Base-by-base conservation (phyloP, 2,329 filamentous ascomycete genomes). In the Aureobasidium melanogenum region DNA sequence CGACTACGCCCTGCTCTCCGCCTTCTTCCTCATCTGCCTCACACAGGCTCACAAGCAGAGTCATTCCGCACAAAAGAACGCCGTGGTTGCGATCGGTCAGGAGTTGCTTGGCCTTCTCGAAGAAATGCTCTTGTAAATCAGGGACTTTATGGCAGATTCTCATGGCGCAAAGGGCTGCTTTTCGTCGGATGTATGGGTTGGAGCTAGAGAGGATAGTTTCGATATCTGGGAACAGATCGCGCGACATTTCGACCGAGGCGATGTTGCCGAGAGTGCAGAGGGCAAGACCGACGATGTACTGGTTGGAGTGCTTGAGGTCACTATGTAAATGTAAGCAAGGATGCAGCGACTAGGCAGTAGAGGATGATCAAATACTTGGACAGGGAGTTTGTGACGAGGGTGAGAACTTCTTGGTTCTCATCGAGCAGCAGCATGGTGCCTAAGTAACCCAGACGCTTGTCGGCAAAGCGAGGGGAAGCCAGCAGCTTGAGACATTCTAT, bases 81-180 rank as follows among this genome's bases (percentile, higher is more conserved):
- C 94, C 95, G 67, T 99, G 94, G 75, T 99, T 99, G 64, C 94
- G 83, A 74, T 99, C 94, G 28, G 91, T 88, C 24, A 99, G 79
- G 10, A 99, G 81, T 30, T 90, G 82, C 64, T 94, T 88, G 17
- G 93, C 89, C 74, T 97, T 97, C 64, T 99, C 94, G 62, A 97
- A 73, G 71, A 99, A 99, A 76, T 99, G 92, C 74, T 99, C 95
- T 75, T 96, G 91, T 59, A 99, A 78, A 73, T 99, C 94, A 6
- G 95, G 94, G 12, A 99, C 94, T 76, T 99, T 99, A 69, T 91
- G 88, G 77, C 92, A 97, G 81, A 99, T 97, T 67, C 92, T 85
- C 94, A 99, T 99, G 55, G 94, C 94, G 76, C 94, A 99, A n/a
- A 99, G 82, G 4, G 94, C 94, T 19, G 94, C 94, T 79, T 99